phyloP scores from a whole-genome alignment of 1,284 basidiomycete genomes.

The Wallemia hederae region DNA sequence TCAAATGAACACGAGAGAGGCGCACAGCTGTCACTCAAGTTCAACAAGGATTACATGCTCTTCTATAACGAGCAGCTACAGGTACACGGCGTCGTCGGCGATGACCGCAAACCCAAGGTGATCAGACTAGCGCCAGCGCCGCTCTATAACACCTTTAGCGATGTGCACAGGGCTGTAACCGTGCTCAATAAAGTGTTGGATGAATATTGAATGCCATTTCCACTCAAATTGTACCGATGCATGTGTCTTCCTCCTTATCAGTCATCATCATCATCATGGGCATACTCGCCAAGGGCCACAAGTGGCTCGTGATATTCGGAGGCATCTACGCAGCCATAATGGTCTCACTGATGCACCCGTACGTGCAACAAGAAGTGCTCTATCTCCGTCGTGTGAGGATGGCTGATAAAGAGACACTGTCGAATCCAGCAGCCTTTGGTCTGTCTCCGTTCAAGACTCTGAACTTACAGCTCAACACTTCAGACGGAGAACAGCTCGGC shows the following conservation, averaged over 20 bases:
- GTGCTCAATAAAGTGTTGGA: not conserved
- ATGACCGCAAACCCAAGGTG: constrained; percentile 65
- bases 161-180: constrained; percentile 24
- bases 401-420: constrained; percentile 4
- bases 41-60: constrained; percentile 14
- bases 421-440: constrained; percentile 37
- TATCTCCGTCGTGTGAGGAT: constrained; percentile 6
- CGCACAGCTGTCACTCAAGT: constrained; percentile 42
- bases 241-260: not conserved
- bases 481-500: constrained; percentile 49
- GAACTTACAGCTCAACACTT: constrained; percentile 36
- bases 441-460: constrained; percentile 52
- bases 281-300: constrained; percentile 5
- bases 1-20: constrained; percentile 31
- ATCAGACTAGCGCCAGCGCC: constrained; percentile 58
- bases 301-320: constrained; percentile 15
- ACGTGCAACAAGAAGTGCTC: constrained; percentile 41
- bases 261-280: constrained; percentile 7
- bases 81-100: constrained; percentile 60
- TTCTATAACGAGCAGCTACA: constrained; percentile 45
- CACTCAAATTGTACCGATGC: too few relatives aligned
- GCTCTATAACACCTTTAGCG: constrained; percentile 50
- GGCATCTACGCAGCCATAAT: constrained; percentile 28
- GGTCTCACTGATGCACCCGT: constrained; percentile 27
- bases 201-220: not conserved